Evolutionary conservation across 2,329 filamentous ascomycete genomes (phyloP).

Genomic region (Colletotrichum navitas): DNA sequence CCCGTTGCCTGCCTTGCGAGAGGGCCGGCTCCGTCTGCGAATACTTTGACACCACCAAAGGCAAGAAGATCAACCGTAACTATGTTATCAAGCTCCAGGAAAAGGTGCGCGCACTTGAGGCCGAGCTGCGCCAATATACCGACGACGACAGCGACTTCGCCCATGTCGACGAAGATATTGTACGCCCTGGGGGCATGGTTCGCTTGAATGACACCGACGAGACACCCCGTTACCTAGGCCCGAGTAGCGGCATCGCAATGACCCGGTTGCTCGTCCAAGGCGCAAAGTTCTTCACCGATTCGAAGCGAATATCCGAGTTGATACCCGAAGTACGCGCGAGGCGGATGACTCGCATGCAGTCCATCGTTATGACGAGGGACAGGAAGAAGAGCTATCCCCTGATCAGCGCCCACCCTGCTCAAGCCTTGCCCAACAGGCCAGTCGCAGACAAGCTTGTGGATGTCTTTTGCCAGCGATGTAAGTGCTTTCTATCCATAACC

Average conservation of each 20-base stretch:
- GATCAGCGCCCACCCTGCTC: slow-evolving; percentile 86
- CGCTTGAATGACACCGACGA: slow-evolving; percentile 88
- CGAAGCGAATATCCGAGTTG: slow-evolving; percentile 91
- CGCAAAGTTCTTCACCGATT: slow-evolving; percentile 92
- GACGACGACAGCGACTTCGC: slow-evolving; percentile 79
- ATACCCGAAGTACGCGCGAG: slow-evolving; percentile 79
- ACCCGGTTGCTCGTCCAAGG: slow-evolving; percentile 96
- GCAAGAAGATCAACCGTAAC: slow-evolving; percentile 85
- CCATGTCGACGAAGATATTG: slow-evolving; percentile 83
- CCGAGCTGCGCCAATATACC: slow-evolving; percentile 82
- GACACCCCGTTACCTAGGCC: slow-evolving; percentile 87
- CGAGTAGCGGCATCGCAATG: slow-evolving; percentile 95
- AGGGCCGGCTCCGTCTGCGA: slow-evolving; percentile 92
- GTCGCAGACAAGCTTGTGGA: slow-evolving; percentile 85
- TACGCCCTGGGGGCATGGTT: slow-evolving; percentile 88
- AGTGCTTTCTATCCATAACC: slow-evolving; percentile 45
- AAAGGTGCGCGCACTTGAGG: slow-evolving; percentile 84
- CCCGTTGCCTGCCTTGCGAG: slow-evolving; percentile 92
- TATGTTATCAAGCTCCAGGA: slow-evolving; percentile 95
- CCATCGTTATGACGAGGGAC: slow-evolving; percentile 64
- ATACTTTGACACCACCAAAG: slow-evolving; percentile 92
- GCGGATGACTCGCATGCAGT: slow-evolving; percentile 70
- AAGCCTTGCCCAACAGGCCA: slow-evolving; percentile 77
- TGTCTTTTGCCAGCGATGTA: slow-evolving; percentile 88
- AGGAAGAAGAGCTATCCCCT: slow-evolving; percentile 91